phyloP scores from a whole-genome alignment of 495 filamentous ascomycete species.

The Aspergillus diversus region DNA sequence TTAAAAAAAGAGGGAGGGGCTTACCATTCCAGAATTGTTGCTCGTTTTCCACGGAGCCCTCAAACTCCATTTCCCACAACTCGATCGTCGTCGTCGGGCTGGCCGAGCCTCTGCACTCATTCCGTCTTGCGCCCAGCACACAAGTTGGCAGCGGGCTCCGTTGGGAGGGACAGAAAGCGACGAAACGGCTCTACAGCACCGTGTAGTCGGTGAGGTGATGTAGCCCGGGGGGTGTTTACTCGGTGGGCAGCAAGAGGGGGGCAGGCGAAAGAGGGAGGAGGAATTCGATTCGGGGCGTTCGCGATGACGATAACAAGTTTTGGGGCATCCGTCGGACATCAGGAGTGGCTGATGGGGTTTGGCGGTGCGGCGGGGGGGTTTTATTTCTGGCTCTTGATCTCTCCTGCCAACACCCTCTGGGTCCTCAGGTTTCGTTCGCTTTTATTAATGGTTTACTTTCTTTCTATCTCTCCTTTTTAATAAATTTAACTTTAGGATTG shows the following conservation, averaged over 20 bases:
- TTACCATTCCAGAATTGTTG: conserved; percentile 92
- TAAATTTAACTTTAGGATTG: too few relatives aligned
- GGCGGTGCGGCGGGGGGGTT: conserved; percentile 10
- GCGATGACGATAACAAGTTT: conserved; percentile 16
- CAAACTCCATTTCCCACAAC: conserved; percentile 56
- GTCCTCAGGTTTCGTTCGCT: background rate
- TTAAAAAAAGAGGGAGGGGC: conserved; percentile 35
- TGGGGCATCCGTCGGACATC: background rate
- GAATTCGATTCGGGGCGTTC: background rate
- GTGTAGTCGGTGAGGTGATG: conserved; percentile 7
- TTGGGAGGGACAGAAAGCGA: conserved; percentile 11
- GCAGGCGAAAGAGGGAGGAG: conserved; percentile 5
- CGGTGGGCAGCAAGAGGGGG: background rate
- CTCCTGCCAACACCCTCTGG: too few relatives aligned
- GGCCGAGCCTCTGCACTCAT: conserved; percentile 45
- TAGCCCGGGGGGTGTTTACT: conserved; percentile 1
- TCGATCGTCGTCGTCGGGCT: conserved; percentile 42
- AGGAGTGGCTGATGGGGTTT: conserved; percentile 12
- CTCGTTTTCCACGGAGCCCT: conserved; percentile 78
- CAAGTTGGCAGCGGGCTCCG: conserved; percentile 19
- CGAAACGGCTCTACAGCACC: background rate
- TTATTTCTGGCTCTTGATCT: background rate
- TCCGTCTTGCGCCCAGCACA: conserved; percentile 37
- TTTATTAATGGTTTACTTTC: background rate
- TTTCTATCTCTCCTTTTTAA: background rate